phyloP scores from a whole-genome alignment of 352 stramenopile species.

The Globisporangium parvum region DNA sequence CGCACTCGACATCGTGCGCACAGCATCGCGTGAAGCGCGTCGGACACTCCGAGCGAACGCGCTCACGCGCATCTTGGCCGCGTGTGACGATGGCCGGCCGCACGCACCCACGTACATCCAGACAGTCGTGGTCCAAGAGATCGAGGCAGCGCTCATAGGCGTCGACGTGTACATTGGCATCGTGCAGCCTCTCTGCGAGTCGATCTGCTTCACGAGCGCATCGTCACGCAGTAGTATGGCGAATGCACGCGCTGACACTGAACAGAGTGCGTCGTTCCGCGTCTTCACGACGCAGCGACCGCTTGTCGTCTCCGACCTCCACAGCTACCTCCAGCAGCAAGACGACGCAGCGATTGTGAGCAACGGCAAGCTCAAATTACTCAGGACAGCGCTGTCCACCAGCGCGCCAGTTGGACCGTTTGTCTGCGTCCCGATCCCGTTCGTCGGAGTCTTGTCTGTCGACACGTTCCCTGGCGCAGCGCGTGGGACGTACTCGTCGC shows the following conservation, averaged over 20 bases:
- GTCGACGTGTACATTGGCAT: constrained; percentile 65
- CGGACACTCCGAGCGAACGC: constrained; percentile 24
- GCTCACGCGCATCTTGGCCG: constrained; percentile 39
- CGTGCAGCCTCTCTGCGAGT: constrained; percentile 40
- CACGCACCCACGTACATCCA: constrained; percentile 29
- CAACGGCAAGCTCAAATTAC: constrained; percentile 21
- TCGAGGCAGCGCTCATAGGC: constrained; percentile 51
- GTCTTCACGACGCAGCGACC: constrained; percentile 42
- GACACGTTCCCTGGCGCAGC: constrained; percentile 61
- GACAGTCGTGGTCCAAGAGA: constrained; percentile 37
- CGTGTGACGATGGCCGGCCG: constrained; percentile 35
- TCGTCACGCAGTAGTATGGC: constrained; percentile 50
- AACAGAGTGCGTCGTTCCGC: constrained; percentile 39
- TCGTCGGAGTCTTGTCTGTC: constrained; percentile 53
- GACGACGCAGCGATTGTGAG: constrained; percentile 1
- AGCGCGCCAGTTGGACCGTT: constrained; percentile 25
- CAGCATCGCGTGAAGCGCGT: constrained; percentile 1
- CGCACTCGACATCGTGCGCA: constrained; percentile 13
- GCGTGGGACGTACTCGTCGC: constrained; percentile 33
- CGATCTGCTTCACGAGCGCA: constrained; percentile 43
- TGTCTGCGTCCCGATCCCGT: constrained; percentile 68
- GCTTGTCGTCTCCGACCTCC: constrained; percentile 48
- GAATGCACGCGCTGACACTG: constrained; percentile 26
- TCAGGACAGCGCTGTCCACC: constrained; percentile 7
- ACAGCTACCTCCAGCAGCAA: constrained; percentile 21